phyloP scores from a whole-genome alignment of 306 rosid species.

The Sindora glabra region DNA sequence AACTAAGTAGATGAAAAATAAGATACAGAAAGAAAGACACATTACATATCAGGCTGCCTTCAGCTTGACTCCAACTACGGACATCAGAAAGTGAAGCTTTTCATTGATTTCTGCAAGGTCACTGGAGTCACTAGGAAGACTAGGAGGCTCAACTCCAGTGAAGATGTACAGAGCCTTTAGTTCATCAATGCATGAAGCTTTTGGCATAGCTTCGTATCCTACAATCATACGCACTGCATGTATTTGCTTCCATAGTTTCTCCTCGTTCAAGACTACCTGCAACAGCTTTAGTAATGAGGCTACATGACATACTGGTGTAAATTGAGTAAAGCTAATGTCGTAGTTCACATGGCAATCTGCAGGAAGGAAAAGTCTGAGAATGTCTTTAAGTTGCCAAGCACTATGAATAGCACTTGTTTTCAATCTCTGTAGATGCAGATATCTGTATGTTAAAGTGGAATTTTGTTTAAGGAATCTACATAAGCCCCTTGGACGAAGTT shows the following conservation, averaged over 20 bases:
- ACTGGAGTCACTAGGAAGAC: constrained; percentile 13
- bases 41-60: too few relatives aligned
- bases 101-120: constrained; percentile 32
- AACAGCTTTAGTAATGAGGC: neutral
- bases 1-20: too few relatives aligned
- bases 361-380: too few relatives aligned
- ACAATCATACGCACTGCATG: constrained; percentile 35
- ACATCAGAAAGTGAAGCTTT: constrained; percentile 61
- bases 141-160: constrained; percentile 65
- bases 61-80: constrained; percentile 66
- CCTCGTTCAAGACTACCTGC: constrained; percentile 37
- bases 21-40: too few relatives aligned
- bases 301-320: neutral
- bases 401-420: too few relatives aligned
- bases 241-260: constrained; percentile 46
- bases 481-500: too few relatives aligned
- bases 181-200: constrained; percentile 48
- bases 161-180: constrained; percentile 63
- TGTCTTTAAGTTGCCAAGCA: too few relatives aligned
- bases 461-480: too few relatives aligned
- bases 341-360: neutral
- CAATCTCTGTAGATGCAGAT: too few relatives aligned
- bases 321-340: neutral
- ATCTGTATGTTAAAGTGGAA: neutral
- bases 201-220: constrained; percentile 43